Percentiles rank a stretch among this genome's conserved stretches.
These are phyloP conservation scores for Ricinus communis DNA, from an alignment of 345 rosid species.

Conservation along the genomic window DNA sequence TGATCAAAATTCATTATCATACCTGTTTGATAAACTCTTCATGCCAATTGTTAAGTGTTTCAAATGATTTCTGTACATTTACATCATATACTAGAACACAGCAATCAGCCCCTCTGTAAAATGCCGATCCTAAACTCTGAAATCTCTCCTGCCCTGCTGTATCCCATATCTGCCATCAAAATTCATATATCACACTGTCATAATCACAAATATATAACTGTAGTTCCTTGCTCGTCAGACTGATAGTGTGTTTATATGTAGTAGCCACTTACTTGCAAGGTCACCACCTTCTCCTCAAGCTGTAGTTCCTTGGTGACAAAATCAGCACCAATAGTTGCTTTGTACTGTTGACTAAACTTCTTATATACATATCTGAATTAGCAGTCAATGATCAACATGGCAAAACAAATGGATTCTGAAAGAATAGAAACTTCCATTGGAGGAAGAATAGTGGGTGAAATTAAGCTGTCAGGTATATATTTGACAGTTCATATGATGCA, in stretches of 20 bases:
- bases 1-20: too few relatives aligned
- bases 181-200: background rate
- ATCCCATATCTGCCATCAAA: constrained; percentile 71
- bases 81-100: constrained; percentile 80
- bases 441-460: too few relatives aligned
- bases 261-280: constrained; percentile 58
- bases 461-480: too few relatives aligned
- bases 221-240: too few relatives aligned
- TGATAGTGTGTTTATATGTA: too few relatives aligned
- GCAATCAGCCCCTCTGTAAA: constrained; percentile 92
- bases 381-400: background rate
- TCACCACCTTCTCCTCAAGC: constrained; percentile 68
- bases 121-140: constrained; percentile 80
- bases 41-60: constrained; percentile 66
- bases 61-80: constrained; percentile 55
- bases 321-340: constrained; percentile 94
- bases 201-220: too few relatives aligned
- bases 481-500: too few relatives aligned
- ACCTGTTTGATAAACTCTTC: constrained; percentile 85
- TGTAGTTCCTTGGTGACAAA: constrained; percentile 86
- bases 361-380: constrained; percentile 73
- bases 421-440: background rate
- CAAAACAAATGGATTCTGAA: background rate
- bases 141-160: constrained; percentile 97
- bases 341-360: constrained; percentile 67